These are phyloP conservation scores for Colletotrichum tabaci DNA, from an alignment of 2,329 filamentous ascomycete genomes.

Conservation along the genomic window DNA sequence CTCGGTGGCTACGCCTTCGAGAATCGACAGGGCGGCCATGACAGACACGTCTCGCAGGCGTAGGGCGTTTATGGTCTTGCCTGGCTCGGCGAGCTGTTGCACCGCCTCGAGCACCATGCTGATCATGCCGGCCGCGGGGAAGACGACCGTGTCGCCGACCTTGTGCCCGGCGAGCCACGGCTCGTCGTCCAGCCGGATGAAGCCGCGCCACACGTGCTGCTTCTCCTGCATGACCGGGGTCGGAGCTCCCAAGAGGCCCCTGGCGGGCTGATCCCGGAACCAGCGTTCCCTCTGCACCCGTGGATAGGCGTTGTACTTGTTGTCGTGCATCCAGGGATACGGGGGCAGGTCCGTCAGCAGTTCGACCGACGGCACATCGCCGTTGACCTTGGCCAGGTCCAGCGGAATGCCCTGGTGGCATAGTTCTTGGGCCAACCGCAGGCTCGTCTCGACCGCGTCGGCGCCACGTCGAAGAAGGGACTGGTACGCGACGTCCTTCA, in stretches of 20 bases:
- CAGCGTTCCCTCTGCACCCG: not conserved
- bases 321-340: conserved; percentile 34
- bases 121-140: conserved; percentile 54
- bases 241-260: conserved; percentile 20
- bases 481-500: conserved; percentile 11
- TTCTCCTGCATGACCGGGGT: conserved; percentile 56
- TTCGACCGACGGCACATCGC: not conserved
- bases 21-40: conserved; percentile 1
- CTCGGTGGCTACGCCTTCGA: conserved; percentile 19
- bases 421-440: conserved; percentile 57
- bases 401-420: conserved; percentile 4
- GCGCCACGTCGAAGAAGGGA: not conserved
- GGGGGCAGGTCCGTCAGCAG: conserved; percentile 30
- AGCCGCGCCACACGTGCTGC: conserved; percentile 20
- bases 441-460: conserved; percentile 50
- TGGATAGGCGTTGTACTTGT: not conserved
- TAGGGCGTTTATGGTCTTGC: not conserved
- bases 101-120: conserved; percentile 47
- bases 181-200: conserved; percentile 25
- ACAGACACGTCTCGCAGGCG: not conserved
- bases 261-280: not conserved
- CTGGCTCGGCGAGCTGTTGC: conserved; percentile 29
- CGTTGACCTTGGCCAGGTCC: conserved; percentile 14
- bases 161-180: conserved; percentile 60
- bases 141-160: conserved; percentile 59